Evolutionary conservation across 1,284 basidiomycete species (phyloP), one percentile per base, ranked within the genome.

Genomic region (Erythrobasidium hasegawianum): DNA sequence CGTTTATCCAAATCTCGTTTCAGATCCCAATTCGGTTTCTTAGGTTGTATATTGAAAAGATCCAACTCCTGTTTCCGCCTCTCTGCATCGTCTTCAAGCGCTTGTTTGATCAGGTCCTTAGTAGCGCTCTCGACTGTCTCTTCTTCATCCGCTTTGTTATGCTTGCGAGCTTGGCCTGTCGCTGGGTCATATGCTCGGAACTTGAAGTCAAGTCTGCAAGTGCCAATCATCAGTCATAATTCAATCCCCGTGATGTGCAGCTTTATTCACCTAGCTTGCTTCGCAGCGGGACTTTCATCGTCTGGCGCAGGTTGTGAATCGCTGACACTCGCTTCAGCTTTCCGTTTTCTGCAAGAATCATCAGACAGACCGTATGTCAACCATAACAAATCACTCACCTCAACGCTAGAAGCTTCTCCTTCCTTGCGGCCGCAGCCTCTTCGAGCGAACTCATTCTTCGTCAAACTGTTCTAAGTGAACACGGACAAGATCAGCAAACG

Each of bases 11-110:
- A 86, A 75, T 97, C 92, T 54, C 94, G 85, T 77, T 95, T 97
- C 71, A 98, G 80, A 78, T 97, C 95, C 94, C 95, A 97, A 77
- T 97, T 97, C 10, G 89, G 86, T 56, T 91, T 83, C 81, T 94
- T 95, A 1, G 95, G 95, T 26, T 94, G 94, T 71, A 98, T 97
- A 76, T 96, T 97, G 76, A 92, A 89, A 26, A 97, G 82, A 75
- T 97, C 92, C 91, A 97, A 81, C 72, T 97, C 93, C 78, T 96
- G 88, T 1, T 84, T 84, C 72, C 91, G 80, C 69, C 85, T 85
- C 72, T 85, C 83, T 75, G 92, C 89, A 75, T 97, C 94, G 76
- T 94, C 88, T 24, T 81, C 80, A 59, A 96, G 85, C 71, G 95
- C 91, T 70, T 81, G 78, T 75, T 93, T 87, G 11, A 91, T 89